A percentile compares a stretch with the other conserved stretches of the same genome.
These are phyloP conservation scores for Cladophialophora psammophila DNA, from an alignment of 2,329 filamentous ascomycete species.

Conservation along the genomic window DNA sequence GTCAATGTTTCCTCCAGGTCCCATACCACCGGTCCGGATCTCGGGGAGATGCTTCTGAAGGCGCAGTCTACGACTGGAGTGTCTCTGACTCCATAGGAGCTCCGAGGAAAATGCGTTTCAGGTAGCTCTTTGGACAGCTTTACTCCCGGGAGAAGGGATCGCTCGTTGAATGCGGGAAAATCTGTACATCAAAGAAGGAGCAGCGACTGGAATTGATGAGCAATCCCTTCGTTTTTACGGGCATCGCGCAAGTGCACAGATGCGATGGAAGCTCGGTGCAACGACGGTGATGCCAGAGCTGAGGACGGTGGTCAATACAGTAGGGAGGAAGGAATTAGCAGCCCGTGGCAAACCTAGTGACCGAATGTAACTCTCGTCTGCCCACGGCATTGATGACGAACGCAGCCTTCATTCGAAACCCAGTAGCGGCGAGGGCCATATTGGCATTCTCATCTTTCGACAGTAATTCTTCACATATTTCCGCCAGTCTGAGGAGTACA, in stretches of 20 bases:
- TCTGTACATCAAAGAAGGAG: too few relatives aligned
- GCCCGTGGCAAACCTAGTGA: neutral
- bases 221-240: too few relatives aligned
- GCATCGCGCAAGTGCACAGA: neutral
- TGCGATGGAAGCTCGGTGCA: neutral
- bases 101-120: too few relatives aligned
- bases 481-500: neutral
- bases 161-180: neutral
- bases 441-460: neutral
- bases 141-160: neutral
- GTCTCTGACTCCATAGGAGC: too few relatives aligned
- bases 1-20: too few relatives aligned
- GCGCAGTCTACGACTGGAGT: too few relatives aligned
- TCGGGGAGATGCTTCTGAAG: too few relatives aligned
- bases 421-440: neutral
- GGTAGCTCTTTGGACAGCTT: neutral
- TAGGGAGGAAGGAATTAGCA: neutral
- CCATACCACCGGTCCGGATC: too few relatives aligned
- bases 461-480: neutral
- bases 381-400: neutral
- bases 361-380: neutral
- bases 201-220: too few relatives aligned
- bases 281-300: too few relatives aligned
- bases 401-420: neutral
- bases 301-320: too few relatives aligned